A percentile compares a stretch with the other conserved stretches of the same genome.
Evolutionary conservation across 148 eudicot species (phyloP).

Genomic region (Talinum fruticosum): DNA sequence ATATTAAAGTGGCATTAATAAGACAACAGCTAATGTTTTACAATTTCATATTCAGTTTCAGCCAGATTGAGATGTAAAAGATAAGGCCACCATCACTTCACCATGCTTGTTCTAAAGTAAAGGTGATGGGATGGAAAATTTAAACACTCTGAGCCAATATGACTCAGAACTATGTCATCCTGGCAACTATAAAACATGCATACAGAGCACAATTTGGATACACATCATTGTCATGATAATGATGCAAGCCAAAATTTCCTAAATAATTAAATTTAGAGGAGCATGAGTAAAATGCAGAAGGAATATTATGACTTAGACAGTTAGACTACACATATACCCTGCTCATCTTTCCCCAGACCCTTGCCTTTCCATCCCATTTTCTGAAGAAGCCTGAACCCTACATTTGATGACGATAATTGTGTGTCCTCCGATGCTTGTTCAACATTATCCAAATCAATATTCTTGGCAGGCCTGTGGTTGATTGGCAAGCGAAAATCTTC

Average conservation of each 20-base stretch:
- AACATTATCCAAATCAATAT: slow-evolving; percentile 77
- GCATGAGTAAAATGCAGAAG: slow-evolving; percentile 1
- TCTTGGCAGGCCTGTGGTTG: slow-evolving; percentile 77
- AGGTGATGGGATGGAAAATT: neutral
- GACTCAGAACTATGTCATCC: slow-evolving; percentile 1
- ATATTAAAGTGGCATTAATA: too few species aligned
- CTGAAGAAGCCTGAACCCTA: slow-evolving; percentile 88
- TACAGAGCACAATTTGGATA: neutral
- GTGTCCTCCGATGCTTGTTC: slow-evolving; percentile 93
- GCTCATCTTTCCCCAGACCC: slow-evolving; percentile 93
- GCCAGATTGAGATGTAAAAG: neutral
- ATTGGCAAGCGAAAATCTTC: slow-evolving; percentile 83
- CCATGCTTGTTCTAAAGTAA: neutral
- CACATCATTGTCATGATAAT: neutral
- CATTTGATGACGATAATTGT: slow-evolving; percentile 72
- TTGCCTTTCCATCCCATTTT: slow-evolving; percentile 99
- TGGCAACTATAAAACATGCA: neutral
- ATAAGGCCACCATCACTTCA: neutral
- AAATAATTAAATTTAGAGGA: neutral
- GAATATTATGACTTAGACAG: neutral
- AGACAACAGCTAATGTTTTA: neutral
- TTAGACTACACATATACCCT: slow-evolving; percentile 66
- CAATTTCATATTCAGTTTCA: neutral
- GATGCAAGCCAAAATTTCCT: neutral
- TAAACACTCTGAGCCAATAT: neutral